Percentiles rank a stretch among this genome's conserved stretches.
Conservation (phyloP, 2,329 filamentous ascomycete genomes). For the Lachnellula willkommii region DNA sequence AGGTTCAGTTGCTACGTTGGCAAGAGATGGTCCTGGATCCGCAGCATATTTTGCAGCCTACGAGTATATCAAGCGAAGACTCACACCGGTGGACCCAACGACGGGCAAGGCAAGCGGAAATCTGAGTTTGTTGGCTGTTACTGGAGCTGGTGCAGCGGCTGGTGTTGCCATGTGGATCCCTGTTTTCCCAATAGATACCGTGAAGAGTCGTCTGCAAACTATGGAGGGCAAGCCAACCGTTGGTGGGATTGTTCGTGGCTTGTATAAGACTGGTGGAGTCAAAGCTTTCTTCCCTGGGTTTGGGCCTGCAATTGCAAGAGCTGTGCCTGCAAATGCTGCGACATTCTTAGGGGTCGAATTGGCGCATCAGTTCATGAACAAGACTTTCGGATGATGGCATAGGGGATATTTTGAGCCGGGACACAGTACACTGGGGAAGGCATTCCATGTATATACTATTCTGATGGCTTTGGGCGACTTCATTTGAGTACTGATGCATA, state of each 20-base stretch:
- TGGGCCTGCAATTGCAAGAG: slow-evolving; percentile 83
- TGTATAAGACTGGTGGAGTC: slow-evolving; percentile 78
- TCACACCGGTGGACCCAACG: slow-evolving; percentile 76
- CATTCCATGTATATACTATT: slow-evolving; percentile 1
- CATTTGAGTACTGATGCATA: neutral
- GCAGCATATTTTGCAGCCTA: slow-evolving; percentile 97
- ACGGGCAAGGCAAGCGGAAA: slow-evolving; percentile 69
- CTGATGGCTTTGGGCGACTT: neutral
- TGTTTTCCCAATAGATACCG: slow-evolving; percentile 94
- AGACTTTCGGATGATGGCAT: slow-evolving; percentile 51
- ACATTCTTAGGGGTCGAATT: slow-evolving; percentile 86
- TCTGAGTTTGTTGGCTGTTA: slow-evolving; percentile 75
- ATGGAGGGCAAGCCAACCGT: slow-evolving; percentile 81
- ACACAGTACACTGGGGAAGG: neutral
- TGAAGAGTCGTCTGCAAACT: slow-evolving; percentile 91
- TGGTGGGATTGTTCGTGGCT: slow-evolving; percentile 68
- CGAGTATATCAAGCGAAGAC: slow-evolving; percentile 82
- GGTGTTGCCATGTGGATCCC: slow-evolving; percentile 99
- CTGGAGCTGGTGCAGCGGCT: slow-evolving; percentile 80
- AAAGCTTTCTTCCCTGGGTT: slow-evolving; percentile 98
- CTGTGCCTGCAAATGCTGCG: slow-evolving; percentile 92
- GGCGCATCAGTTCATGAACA: slow-evolving; percentile 77
- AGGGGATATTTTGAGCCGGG: neutral
- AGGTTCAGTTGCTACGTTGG: slow-evolving; percentile 83
- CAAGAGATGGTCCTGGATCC: slow-evolving; percentile 85